These are phyloP conservation scores for Periconia sp. DNA, from an alignment of 2,329 filamentous ascomycete genomes.

Conservation along the genomic window DNA sequence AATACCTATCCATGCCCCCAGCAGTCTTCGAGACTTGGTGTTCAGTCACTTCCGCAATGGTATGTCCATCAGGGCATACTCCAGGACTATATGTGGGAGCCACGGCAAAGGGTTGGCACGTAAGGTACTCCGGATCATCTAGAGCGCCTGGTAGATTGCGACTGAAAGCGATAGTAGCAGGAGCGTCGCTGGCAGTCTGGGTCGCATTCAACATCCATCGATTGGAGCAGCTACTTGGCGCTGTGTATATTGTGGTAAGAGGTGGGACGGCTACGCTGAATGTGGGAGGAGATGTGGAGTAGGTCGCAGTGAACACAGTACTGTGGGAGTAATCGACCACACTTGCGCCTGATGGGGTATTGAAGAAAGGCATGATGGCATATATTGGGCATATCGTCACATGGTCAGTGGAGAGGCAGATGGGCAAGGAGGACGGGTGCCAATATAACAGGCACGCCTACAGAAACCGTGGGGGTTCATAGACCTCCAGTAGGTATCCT, in stretches of 20 bases:
- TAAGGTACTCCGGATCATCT: constrained; percentile 4
- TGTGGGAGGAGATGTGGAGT: background rate
- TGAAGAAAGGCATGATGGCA: background rate
- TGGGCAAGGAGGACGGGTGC: background rate
- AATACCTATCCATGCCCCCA: background rate
- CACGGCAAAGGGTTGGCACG: constrained; percentile 4
- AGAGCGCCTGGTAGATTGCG: background rate
- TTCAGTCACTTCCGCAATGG: constrained; percentile 6
- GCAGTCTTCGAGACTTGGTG: background rate
- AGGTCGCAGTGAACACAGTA: background rate
- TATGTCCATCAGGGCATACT: constrained; percentile 8
- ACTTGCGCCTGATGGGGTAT: background rate
- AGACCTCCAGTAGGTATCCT: background rate
- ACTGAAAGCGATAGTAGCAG: background rate
- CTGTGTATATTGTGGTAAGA: constrained; percentile 1
- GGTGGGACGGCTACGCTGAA: background rate
- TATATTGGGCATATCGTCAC: background rate
- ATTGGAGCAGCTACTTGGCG: background rate
- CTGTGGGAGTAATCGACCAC: background rate
- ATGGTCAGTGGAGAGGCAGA: background rate
- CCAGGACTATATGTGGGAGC: constrained; percentile 10
- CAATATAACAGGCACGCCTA: background rate
- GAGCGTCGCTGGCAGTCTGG: background rate
- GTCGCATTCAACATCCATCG: background rate
- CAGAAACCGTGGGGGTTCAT: background rate